Percentiles rank a stretch among this genome's conserved stretches.
Evolutionary conservation across 805 yeast species (phyloP).

Genomic region (Lachancea fermentati): DNA sequence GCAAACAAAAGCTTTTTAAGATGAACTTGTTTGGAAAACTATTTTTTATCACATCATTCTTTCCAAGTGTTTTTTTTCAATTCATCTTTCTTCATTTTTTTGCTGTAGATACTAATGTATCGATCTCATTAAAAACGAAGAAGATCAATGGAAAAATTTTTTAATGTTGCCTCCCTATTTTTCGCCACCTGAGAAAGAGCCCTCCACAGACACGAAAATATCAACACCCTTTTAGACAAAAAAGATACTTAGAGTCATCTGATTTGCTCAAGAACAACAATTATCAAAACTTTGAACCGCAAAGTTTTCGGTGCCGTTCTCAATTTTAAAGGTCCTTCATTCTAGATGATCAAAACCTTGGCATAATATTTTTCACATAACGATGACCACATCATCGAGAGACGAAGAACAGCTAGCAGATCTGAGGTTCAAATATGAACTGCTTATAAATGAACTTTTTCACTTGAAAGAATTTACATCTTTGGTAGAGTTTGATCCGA

Average conservation of each 20-base stretch:
- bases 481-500: conserved; percentile 57
- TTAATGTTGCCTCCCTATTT: neutral
- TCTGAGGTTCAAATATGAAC: conserved; percentile 41
- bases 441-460: conserved; percentile 54
- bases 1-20: no score
- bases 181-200: conserved; percentile 7
- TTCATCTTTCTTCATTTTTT: no score
- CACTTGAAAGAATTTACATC: conserved; percentile 59
- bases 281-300: neutral
- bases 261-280: conserved; percentile 3
- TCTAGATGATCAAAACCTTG: conserved; percentile 6
- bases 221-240: conserved; percentile 3
- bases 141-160: neutral
- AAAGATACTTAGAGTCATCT: conserved; percentile 2
- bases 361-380: neutral
- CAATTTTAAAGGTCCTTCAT: neutral
- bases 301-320: neutral
- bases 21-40: no score
- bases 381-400: conserved; percentile 3
- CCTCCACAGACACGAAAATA: conserved; percentile 2
- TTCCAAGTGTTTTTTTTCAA: no score
- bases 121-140: neutral
- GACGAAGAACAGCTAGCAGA: conserved; percentile 37
- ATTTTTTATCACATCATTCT: no score
- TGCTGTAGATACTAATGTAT: no score